These are phyloP conservation scores for Bothriochloa decipiens DNA, from an alignment of 176 grass and related monocot species.

Conservation along the genomic window DNA sequence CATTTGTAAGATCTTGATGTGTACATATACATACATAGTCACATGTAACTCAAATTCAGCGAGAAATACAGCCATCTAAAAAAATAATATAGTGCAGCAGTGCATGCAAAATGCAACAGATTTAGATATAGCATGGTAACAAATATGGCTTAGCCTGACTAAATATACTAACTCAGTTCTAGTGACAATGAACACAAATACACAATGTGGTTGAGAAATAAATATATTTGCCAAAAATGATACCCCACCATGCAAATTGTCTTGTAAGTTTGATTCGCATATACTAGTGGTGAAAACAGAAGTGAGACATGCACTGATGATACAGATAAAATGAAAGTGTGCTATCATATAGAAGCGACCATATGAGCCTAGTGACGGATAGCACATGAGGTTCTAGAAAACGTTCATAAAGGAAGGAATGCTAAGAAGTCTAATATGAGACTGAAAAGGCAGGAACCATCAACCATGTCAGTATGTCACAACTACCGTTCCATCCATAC, in stretches of 20 bases:
- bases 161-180: not conserved
- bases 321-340: not conserved
- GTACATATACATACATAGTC: not conserved
- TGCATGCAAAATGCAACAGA: not conserved
- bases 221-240: not conserved
- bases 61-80: not conserved
- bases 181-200: not conserved
- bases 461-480: constrained; percentile 20
- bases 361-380: constrained; percentile 28
- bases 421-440: not conserved
- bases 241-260: not conserved
- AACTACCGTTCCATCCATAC: not conserved
- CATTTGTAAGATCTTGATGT: not conserved
- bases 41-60: not conserved
- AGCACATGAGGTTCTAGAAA: constrained; percentile 8
- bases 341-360: not conserved
- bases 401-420: constrained; percentile 34
- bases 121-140: not conserved
- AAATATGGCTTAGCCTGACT: not conserved
- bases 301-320: not conserved
- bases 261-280: not conserved
- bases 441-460: not conserved
- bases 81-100: not conserved
- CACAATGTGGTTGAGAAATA: not conserved
- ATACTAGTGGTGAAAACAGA: not conserved